These are phyloP conservation scores for Candida endomychidarum DNA, from an alignment of 805 yeast species.

Conservation along the genomic window DNA sequence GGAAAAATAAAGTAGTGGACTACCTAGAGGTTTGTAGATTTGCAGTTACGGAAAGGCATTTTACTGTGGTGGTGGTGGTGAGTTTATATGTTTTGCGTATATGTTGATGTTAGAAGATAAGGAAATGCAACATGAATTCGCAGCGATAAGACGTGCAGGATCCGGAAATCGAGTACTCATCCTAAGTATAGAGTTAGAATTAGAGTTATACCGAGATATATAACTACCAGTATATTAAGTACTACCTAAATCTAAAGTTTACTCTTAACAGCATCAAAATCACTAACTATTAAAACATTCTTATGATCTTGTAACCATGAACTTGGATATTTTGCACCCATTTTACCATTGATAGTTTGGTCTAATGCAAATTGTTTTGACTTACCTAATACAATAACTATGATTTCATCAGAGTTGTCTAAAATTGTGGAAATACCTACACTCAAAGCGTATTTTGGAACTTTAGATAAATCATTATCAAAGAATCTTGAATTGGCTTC, in stretches of 20 bases:
- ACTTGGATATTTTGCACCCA: conserved; percentile 47
- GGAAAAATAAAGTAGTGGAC: too few relatives aligned
- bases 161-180: too few relatives aligned
- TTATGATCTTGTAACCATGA: conserved; percentile 49
- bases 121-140: neutral
- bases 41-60: too few relatives aligned
- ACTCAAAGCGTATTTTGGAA: conserved; percentile 51
- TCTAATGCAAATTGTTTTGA: conserved; percentile 47
- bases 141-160: neutral
- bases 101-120: too few relatives aligned
- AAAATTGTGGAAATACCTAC: conserved; percentile 60
- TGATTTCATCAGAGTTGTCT: conserved; percentile 53
- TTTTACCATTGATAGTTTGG: conserved; percentile 43
- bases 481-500: conserved; percentile 56
- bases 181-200: too few relatives aligned
- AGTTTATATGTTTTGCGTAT: too few relatives aligned
- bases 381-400: conserved; percentile 51
- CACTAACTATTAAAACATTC: conserved; percentile 47
- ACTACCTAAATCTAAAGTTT: conserved; percentile 25
- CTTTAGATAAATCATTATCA: conserved; percentile 43
- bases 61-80: too few relatives aligned
- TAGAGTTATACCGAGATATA: too few relatives aligned
- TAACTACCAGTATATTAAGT: neutral
- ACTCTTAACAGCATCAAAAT: conserved; percentile 42
- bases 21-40: too few relatives aligned